Conservation (phyloP, 805 yeast genomes). For the Suhomyces faveliae region DNA sequence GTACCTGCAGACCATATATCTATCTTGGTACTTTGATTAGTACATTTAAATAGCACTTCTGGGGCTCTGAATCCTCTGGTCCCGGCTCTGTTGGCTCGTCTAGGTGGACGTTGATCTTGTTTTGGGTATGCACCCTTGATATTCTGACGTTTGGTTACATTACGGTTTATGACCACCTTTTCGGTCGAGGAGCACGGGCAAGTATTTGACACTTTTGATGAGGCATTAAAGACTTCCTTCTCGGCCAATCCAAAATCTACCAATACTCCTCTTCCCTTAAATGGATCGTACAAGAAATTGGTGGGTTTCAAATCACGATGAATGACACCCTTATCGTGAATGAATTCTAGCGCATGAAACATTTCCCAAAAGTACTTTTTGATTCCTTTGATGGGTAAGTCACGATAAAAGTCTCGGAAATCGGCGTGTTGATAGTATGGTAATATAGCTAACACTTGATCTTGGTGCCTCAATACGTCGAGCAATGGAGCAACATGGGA, state of each 20-base stretch:
- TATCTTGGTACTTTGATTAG: slow-evolving; percentile 74
- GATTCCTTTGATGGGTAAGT: slow-evolving; percentile 75
- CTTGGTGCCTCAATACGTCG: slow-evolving; percentile 83
- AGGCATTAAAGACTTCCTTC: slow-evolving; percentile 23
- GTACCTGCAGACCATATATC: slow-evolving; percentile 96
- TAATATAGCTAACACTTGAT: slow-evolving; percentile 88
- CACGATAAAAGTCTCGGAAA: slow-evolving; percentile 82
- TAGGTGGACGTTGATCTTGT: slow-evolving; percentile 81
- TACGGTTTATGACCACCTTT: slow-evolving; percentile 15
- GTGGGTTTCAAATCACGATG: slow-evolving; percentile 52
- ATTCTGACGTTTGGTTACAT: slow-evolving; percentile 23
- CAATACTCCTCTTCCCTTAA: slow-evolving; percentile 68
- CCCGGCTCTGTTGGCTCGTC: slow-evolving; percentile 96
- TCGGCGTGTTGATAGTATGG: slow-evolving; percentile 92
- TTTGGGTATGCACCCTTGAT: slow-evolving; percentile 66
- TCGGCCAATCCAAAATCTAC: slow-evolving; percentile 95
- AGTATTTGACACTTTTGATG: slow-evolving; percentile 21
- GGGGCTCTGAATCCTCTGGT: slow-evolving; percentile 95
- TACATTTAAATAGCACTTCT: slow-evolving; percentile 84
- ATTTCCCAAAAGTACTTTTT: slow-evolving; percentile 78
- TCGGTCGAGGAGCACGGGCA: slow-evolving; percentile 61
- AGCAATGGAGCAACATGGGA: slow-evolving; percentile 82
- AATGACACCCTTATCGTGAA: slow-evolving; percentile 43
- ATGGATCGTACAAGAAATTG: slow-evolving; percentile 68
- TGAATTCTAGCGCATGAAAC: slow-evolving; percentile 69